Evolutionary conservation across 1,284 basidiomycete genomes (phyloP), one percentile per base, ranked within the genome.

Genomic region (Tilletia horrida): DNA sequence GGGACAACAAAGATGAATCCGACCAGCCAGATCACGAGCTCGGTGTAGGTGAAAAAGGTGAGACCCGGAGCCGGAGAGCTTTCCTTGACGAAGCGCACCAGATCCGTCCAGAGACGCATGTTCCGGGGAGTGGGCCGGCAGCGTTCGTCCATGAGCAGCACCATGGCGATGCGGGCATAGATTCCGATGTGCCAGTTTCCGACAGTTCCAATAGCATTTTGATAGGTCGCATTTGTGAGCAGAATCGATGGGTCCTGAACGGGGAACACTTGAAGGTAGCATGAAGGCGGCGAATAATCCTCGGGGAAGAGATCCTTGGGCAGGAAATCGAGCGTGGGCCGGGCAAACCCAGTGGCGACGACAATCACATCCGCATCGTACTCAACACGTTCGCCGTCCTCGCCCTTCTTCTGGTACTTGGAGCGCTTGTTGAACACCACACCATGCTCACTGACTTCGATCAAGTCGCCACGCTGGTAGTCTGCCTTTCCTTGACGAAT

Each of bases 81-180:
- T 13, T 84, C 83, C 80, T 88, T 88, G 76, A 88, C 75, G 80
- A 85, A 87, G n/a, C 85, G 83, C 47, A 88, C 82, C 45, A 85
- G 81, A 76, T 88, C 87, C 45, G 88, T 87, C 88, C 88, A 88
- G 9, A 88, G 83, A 72, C 87, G 87, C 87, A 87, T 88, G 71
- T 88, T 85, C 50, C 85, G 84, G 1, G 85, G 83, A 14, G 76
- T 72, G 2, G 88, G 88, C 0, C 87, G 84, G 0, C 86, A 85
- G 31, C 78, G 73, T 31, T 83, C 78, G 74, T 88, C 87, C 76
- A 88, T 83, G 21, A 88, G 83, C 73, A 88, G 85, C 2, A 64
- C 63, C 45, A 47, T 82, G 9, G 88, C 84, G 43, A 88, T 86
- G 25, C 88, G 85, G 1, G 85, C 86, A 73, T 88, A 86, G 82